These are phyloP conservation scores for Pleurotus platypus DNA, from an alignment of 768 basidiomycete species.

Conservation along the genomic window DNA sequence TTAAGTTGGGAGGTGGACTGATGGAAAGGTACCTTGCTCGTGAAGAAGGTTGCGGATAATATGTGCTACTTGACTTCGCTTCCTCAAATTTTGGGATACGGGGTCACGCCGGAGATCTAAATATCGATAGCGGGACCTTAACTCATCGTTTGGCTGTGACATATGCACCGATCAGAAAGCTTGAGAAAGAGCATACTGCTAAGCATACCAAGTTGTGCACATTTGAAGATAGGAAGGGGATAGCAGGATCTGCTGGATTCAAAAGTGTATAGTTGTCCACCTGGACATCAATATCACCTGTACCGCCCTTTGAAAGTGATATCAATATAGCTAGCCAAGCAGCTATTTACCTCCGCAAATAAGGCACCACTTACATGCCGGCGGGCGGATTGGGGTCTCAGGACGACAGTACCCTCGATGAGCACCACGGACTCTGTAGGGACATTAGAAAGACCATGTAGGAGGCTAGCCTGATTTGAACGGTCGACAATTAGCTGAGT, in stretches of 20 bases:
- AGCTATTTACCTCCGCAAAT: slow-evolving; percentile 4
- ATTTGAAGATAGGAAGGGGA: slow-evolving; percentile 89
- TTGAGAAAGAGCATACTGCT: slow-evolving; percentile 13
- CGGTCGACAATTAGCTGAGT: slow-evolving; percentile 75
- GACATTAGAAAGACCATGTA: slow-evolving; percentile 50
- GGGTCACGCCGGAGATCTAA: slow-evolving; percentile 80
- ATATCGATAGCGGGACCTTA: slow-evolving; percentile 82
- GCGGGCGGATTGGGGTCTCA: slow-evolving; percentile 58
- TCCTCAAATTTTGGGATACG: slow-evolving; percentile 76
- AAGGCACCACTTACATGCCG: slow-evolving; percentile 46
- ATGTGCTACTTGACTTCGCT: slow-evolving; percentile 79
- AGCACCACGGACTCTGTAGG: slow-evolving; percentile 79
- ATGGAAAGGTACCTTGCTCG: slow-evolving; percentile 50
- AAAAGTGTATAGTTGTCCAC: slow-evolving; percentile 69
- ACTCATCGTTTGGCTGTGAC: slow-evolving; percentile 58
- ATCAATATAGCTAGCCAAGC: not conserved
- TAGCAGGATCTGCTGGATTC: slow-evolving; percentile 64
- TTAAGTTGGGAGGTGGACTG: slow-evolving; percentile 8
- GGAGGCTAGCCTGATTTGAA: slow-evolving; percentile 24
- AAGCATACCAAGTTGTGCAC: slow-evolving; percentile 65
- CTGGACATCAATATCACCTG: slow-evolving; percentile 79
- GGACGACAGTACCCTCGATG: slow-evolving; percentile 68
- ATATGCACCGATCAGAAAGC: slow-evolving; percentile 5
- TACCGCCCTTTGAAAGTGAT: slow-evolving; percentile 39
- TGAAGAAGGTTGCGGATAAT: slow-evolving; percentile 71